Base-by-base conservation (phyloP, 805 yeast species). In the Pichia phayaonensis region DNA sequence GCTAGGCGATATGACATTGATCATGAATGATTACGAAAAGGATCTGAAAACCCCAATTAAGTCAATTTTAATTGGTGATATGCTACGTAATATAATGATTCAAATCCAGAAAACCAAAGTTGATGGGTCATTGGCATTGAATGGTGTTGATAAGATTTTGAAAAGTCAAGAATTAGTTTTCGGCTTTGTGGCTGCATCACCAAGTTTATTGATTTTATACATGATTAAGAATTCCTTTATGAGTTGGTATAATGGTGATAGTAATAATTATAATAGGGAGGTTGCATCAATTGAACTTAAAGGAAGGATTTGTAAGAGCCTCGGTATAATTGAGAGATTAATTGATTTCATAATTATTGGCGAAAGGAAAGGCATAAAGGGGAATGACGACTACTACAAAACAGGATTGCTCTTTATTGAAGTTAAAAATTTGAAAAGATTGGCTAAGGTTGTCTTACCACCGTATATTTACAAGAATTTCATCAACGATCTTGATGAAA, bases 91-190 rank as follows among this genome's bases (percentile, higher is more conserved):
- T 16, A 65, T 94, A 44, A 69, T 94, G 60, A 90, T 92, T 54
- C 98, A 94, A 66, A 73, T 94, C n/a, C 99, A 92, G 65, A 92
- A 94, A 68, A 84, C 96, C 13, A 92, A 92, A 67, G 97, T 94
- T 8, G 99, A 92, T 64, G 96, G 96, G 10, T 90, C 86, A 38
- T 71, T 90, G 6, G 98, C 97, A 0, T 77, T 92, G 54, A 80
- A 77, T 58, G 98, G 98, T 10, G 90, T 94, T 54, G 98, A 94
- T 67, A 84, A 86, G 62, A 71, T 92, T 56, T 74, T 94, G 43
- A 85, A 89, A 65, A 84, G 94, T 46, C 99, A 92, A 69, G 96
- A 94, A 64, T 76, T 92, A 49, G 94, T 94, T n/a, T 88, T 92
- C 70, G 97, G 96, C 1, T 71, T 88, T 22, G 86, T 94, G 24